phyloP scores from a whole-genome alignment of 31 red algal genomes.

The Endocladia muricata region DNA sequence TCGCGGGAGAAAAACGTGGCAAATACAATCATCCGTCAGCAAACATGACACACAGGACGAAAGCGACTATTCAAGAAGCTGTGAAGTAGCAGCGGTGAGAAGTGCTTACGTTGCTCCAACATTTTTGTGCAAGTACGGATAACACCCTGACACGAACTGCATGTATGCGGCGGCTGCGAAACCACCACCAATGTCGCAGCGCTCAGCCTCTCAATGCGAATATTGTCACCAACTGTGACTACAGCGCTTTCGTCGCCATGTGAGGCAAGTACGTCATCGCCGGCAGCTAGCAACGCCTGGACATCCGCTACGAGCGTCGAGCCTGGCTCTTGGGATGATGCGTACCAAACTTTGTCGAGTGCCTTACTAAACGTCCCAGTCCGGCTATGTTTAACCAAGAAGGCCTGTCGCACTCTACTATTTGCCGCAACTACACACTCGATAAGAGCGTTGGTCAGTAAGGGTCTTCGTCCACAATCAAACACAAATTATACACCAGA shows the following conservation, averaged over 20 bases:
- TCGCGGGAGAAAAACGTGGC: not conserved
- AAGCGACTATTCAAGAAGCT: too few relatives aligned
- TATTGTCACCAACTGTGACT: conserved; percentile 37
- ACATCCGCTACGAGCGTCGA: conserved; percentile 48
- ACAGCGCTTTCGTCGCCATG: conserved; percentile 45
- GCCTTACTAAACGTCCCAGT: conserved; percentile 30
- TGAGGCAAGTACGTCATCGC: conserved; percentile 49
- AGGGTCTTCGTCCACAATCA: not conserved
- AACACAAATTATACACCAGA: not conserved
- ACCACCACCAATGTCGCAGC: conserved; percentile 48
- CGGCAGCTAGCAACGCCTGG: conserved; percentile 51
- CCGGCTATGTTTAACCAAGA: conserved; percentile 29
- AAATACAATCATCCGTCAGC: too few relatives aligned
- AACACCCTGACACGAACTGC: conserved; percentile 24
- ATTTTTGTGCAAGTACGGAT: conserved; percentile 23
- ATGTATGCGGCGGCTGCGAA: conserved; percentile 44
- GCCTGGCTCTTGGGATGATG: conserved; percentile 5
- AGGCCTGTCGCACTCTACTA: conserved; percentile 25
- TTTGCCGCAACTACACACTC: conserved; percentile 38
- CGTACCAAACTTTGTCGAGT: conserved; percentile 43
- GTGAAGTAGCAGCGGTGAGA: too few relatives aligned
- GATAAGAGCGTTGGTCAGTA: not conserved
- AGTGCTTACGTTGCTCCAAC: conserved; percentile 43
- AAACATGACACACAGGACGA: too few relatives aligned
- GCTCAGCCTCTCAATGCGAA: conserved; percentile 51